These are phyloP conservation scores for Albophoma yamanashiensis DNA, from an alignment of 2,329 filamentous ascomycete species.

Conservation along the genomic window DNA sequence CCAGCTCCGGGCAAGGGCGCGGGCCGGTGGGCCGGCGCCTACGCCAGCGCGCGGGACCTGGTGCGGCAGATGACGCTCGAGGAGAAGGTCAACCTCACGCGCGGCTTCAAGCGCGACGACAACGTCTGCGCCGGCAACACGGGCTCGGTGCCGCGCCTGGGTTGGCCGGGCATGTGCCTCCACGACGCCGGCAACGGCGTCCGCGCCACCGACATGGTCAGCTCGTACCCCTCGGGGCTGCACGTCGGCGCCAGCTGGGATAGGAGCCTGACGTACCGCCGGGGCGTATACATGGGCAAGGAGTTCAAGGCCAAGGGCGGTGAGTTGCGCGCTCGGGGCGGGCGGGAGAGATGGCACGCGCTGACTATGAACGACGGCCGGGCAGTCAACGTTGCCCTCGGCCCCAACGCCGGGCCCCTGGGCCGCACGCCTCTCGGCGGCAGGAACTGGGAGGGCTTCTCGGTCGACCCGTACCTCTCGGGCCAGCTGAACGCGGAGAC, in stretches of 20 bases:
- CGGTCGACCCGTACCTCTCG: constrained; percentile 58
- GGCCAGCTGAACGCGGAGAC: constrained; percentile 62
- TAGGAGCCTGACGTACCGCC: constrained; percentile 36
- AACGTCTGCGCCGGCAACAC: constrained; percentile 38
- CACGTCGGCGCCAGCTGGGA: constrained; percentile 45
- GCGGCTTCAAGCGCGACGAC: constrained; percentile 39
- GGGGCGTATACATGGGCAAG: constrained; percentile 41
- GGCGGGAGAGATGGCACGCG: neutral
- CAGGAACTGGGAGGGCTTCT: constrained; percentile 68
- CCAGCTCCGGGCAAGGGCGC: constrained; percentile 19
- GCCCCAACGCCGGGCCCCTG: constrained; percentile 59
- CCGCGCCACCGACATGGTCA: constrained; percentile 35
- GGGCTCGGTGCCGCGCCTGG: constrained; percentile 31
- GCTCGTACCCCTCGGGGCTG: constrained; percentile 34
- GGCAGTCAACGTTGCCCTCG: constrained; percentile 59
- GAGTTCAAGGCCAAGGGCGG: constrained; percentile 48
- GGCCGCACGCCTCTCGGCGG: constrained; percentile 62
- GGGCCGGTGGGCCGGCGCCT: constrained; percentile 45
- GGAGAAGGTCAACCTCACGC: constrained; percentile 46
- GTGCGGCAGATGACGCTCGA: constrained; percentile 54
- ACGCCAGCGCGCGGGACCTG: constrained; percentile 43
- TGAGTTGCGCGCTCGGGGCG: neutral
- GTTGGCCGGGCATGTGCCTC: constrained; percentile 36
- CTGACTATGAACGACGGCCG: neutral
- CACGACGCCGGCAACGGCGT: constrained; percentile 40